Evolutionary conservation across 1,139 yeast genomes (phyloP), one percentile per base, ranked within the genome.

Genomic region (Pichia terricola): DNA sequence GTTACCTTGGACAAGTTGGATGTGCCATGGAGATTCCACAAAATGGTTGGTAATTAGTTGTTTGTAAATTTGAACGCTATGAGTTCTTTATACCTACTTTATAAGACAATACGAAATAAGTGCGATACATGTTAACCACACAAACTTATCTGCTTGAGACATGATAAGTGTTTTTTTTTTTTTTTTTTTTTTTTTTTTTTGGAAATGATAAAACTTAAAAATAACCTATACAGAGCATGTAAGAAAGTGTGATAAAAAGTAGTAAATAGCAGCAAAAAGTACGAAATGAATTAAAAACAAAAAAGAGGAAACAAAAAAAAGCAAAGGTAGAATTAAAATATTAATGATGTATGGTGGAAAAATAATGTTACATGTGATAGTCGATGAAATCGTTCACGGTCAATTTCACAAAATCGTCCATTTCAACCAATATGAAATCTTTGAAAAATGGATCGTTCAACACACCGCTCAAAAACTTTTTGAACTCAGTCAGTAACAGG

Each of bases 1-100:
- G 70, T 81, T 38, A 65, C 69, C 37, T 66, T 80, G 61, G 81
- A 72, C 48, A 72, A 70, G 54, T 58, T 69, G 54, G 88, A 82
- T 59, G 79, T 74, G 41, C 86, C 87, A 4, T 70, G 77, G 70
- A 66, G 79, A 54, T 68, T 79, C 45, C 51, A 53, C 11, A 53
- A 43, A 26, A 61, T 60, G 65, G 55, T 57, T 39, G 52, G 50
- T 43, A 47, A 51, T 35, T 45, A 40, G 34, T 26, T 26, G 28
- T 8, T 30, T 30, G 25, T 31, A 28, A 27, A 26, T 34, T 25
- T 38, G 33, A 36, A 32, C 11, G 11, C 22, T 32, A 22, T 9
- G 33, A 16, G 22, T 16, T 16, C 22, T 16, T 16, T 16, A 16
- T 16, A 16, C 22, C 22, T 16, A 16, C 22, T 16, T 16, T 16